phyloP scores from a whole-genome alignment of 441 rosid species.

The Breynia disticha region DNA sequence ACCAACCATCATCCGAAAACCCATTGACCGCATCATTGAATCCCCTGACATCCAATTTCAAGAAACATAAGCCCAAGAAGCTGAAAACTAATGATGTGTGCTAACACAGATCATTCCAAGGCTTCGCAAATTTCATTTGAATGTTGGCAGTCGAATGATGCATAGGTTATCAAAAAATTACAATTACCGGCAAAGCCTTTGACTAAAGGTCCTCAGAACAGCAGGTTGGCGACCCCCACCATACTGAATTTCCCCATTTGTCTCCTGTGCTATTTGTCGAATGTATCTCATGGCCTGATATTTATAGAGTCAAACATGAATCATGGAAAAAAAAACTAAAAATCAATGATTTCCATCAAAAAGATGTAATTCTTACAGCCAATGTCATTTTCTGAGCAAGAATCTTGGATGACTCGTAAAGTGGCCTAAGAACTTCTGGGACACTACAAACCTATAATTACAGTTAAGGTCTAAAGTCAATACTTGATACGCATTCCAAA shows the following conservation, averaged over 20 bases:
- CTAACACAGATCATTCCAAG: not conserved
- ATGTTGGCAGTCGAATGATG: not conserved
- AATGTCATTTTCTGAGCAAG: constrained; percentile 89
- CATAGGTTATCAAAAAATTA: not conserved
- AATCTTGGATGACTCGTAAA: constrained; percentile 79
- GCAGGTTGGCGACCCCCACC: constrained; percentile 93
- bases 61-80: not conserved
- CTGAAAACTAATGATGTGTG: not conserved
- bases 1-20: constrained; percentile 88
- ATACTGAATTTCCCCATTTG: constrained; percentile 82
- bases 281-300: constrained; percentile 70
- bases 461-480: not conserved
- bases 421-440: constrained; percentile 92
- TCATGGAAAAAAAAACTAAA: constrained; percentile 1
- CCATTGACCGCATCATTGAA: constrained; percentile 94
- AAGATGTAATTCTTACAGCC: constrained; percentile 42
- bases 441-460: constrained; percentile 72
- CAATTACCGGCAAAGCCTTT: constrained; percentile 69
- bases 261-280: constrained; percentile 87
- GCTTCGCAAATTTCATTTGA: not conserved
- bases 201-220: constrained; percentile 86
- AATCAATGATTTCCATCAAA: not conserved
- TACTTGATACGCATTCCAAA: not conserved
- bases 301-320: not conserved
- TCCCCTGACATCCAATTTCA: constrained; percentile 45